Evolutionary conservation across 202 grass and related monocot species (phyloP), one percentile per base, ranked within the genome.

Genomic region (Elaeis oleifera): DNA sequence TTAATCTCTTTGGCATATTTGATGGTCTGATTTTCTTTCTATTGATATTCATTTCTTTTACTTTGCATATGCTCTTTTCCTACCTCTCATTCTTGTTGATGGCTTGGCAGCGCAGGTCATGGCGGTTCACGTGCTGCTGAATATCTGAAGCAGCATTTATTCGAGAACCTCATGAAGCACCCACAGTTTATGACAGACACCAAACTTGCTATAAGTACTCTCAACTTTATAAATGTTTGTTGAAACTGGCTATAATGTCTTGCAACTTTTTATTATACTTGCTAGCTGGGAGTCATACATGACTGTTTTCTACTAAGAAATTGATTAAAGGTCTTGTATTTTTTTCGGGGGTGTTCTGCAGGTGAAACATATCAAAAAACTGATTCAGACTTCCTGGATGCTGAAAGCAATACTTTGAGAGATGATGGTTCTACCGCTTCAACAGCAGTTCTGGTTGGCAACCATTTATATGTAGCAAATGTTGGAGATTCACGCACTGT

Each of bases 401-500:
- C 57, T 76, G 85, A 95, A 76, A 76, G 63, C 55, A 82, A 78
- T 79, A 79, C 67, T 68, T 56, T 81, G 61, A 92, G 88, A 84
- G 92, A 90, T 39, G 83, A 75, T 66, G 90, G 90, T 9, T 95
- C 90, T 5, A 95, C 90, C 63, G 90, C 90, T 44, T 95, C 85
- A 61, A 84, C 90, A 51, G 90, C 90, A 56, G 53, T 95, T 70
- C 74, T 95, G 16, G 63, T 95, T 64, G 85, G 71, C 61, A 95
- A 81, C 56, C 80, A 76, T 65, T 73, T 95, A 21, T 95, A 71
- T 71, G 90, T 95, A 58, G 90, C 82, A 44, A 95, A 95, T 86
- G 85, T 95, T 84, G 90, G 90, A 39, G 90, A 95, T 76, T 89
- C 90, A 74, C 83, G 90, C 51, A 77, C 85, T 72, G 71, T 95